Conservation (phyloP, 2,329 filamentous ascomycete species). For the Cryphonectria nitschkei region DNA sequence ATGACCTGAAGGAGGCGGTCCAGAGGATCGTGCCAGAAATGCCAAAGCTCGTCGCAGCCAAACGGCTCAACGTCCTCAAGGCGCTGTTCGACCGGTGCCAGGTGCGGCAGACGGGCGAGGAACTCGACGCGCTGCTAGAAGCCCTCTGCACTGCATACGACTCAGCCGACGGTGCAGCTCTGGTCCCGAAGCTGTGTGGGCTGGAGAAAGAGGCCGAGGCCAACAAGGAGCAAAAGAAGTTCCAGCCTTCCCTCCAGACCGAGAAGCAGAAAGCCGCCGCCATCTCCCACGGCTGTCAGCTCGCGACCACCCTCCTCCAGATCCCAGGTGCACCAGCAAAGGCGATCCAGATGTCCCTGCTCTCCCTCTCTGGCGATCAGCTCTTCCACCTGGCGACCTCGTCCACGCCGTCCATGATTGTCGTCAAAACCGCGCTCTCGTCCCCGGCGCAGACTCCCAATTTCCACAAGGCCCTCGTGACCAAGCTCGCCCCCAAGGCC, state of each 20-base stretch:
- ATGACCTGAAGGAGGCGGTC: slow-evolving; percentile 77
- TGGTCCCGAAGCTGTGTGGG: slow-evolving; percentile 55
- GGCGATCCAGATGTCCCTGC: slow-evolving; percentile 74
- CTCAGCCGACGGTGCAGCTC: slow-evolving; percentile 46
- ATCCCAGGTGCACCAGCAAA: slow-evolving; percentile 70
- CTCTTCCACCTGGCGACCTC: slow-evolving; percentile 67
- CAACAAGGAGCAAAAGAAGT: slow-evolving; percentile 34
- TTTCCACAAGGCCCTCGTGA: slow-evolving; percentile 60
- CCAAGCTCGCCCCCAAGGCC: slow-evolving; percentile 49
- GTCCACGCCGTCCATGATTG: slow-evolving; percentile 52
- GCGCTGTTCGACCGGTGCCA: slow-evolving; percentile 82
- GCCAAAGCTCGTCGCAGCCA: slow-evolving; percentile 71
- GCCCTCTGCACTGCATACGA: slow-evolving; percentile 53
- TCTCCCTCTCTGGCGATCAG: slow-evolving; percentile 58
- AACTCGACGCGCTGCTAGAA: slow-evolving; percentile 53
- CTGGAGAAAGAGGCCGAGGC: slow-evolving; percentile 43
- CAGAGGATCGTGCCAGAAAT: slow-evolving; percentile 74
- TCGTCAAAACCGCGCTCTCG: slow-evolving; percentile 55
- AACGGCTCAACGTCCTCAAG: slow-evolving; percentile 78
- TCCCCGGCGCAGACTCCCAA: slow-evolving; percentile 52
- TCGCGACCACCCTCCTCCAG: slow-evolving; percentile 78
- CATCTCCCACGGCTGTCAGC: slow-evolving; percentile 74
- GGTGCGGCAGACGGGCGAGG: slow-evolving; percentile 50
- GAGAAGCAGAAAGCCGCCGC: slow-evolving; percentile 61
- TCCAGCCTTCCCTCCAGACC: slow-evolving; percentile 38